phyloP scores from a whole-genome alignment of 75 land plant genomes.

The Pinus tabuliformis region DNA sequence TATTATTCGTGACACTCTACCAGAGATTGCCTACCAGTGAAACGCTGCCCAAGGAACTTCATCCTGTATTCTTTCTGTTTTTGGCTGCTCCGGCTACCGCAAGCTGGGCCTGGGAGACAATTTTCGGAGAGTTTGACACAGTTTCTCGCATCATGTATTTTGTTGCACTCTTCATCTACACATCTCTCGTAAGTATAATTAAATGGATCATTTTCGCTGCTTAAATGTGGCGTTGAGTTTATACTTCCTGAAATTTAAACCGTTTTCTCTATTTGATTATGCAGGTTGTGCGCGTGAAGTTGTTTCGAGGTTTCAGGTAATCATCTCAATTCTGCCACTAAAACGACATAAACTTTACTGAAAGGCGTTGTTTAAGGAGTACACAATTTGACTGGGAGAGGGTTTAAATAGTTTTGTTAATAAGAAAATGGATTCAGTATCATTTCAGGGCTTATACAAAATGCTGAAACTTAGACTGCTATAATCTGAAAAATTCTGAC shows the following conservation, averaged over 20 bases:
- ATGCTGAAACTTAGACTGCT: no score
- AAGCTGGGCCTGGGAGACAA: slow-evolving; percentile 78
- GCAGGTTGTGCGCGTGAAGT: slow-evolving; percentile 79
- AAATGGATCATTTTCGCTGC: neutral
- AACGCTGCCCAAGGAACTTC: slow-evolving; percentile 85
- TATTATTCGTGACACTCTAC: slow-evolving; percentile 88
- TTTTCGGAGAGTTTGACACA: slow-evolving; percentile 69
- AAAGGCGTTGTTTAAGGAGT: no score
- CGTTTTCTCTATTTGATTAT: slow-evolving; percentile 12
- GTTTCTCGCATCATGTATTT: slow-evolving; percentile 67
- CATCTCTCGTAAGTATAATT: slow-evolving; percentile 28
- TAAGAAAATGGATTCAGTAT: no score
- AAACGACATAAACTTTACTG: neutral
- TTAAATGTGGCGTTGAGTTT: neutral
- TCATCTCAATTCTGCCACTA: neutral
- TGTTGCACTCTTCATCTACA: slow-evolving; percentile 78
- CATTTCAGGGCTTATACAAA: no score
- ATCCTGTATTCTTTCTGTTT: slow-evolving; percentile 91
- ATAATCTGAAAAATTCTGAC: no score
- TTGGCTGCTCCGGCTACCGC: slow-evolving; percentile 88
- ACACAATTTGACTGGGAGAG: no score
- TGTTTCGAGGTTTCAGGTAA: slow-evolving; percentile 84
- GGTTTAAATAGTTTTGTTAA: no score
- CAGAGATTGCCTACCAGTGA: slow-evolving; percentile 81
- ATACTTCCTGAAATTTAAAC: slow-evolving; percentile 10